Evolutionary conservation across 768 basidiomycete species (phyloP), one percentile per base, ranked within the genome.

Genomic region (Lentinus tigrinus): DNA sequence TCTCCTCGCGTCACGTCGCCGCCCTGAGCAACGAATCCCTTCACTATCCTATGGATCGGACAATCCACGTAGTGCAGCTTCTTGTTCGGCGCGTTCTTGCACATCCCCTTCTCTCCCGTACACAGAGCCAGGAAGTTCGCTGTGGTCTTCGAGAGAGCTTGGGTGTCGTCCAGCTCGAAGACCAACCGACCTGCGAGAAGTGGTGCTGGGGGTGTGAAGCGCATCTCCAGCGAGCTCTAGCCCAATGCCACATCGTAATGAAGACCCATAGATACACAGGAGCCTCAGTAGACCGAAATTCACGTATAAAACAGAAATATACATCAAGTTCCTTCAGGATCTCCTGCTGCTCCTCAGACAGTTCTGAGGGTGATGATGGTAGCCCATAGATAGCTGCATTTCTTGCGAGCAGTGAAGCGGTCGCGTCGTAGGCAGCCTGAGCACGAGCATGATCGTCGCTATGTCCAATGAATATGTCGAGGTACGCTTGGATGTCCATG

Each of bases 1-100:
- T 83, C 82, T 5, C 76, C 75, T 43, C 81, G 65, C 21, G 81
- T 81, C 38, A 82, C 70, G 63, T 84, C 81, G 6, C 81, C 81
- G n/a, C 78, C 78, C 63, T 85, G 82, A 1, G 78, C 77, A 4
- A 83, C 72, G 50, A 82, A 84, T 14, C 72, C 80, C 59, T 73
- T 71, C 44, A 78, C 75, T 62, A 80, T 71, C 10, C 80, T 70
- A 67, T 82, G 81, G 1, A 84, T 71, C 27, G 76, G 77, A 37
- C 70, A 74, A 3, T 70, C 75, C 37, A 73, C 44, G 63, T 81
- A 83, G 58, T 75, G 74, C 50, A 82, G 66, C 34, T 65, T 72
- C 65, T 77, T 78, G 58, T 78, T 78, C 2, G 77, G 77, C 14
- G 75, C 75, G 46, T 73, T 77, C 72, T 79, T 81, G 65, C 76